Evolutionary conservation across 768 basidiomycete species (phyloP), one percentile per base, ranked within the genome.

Genomic region (Tylopilus plumbeoviolaceoides): DNA sequence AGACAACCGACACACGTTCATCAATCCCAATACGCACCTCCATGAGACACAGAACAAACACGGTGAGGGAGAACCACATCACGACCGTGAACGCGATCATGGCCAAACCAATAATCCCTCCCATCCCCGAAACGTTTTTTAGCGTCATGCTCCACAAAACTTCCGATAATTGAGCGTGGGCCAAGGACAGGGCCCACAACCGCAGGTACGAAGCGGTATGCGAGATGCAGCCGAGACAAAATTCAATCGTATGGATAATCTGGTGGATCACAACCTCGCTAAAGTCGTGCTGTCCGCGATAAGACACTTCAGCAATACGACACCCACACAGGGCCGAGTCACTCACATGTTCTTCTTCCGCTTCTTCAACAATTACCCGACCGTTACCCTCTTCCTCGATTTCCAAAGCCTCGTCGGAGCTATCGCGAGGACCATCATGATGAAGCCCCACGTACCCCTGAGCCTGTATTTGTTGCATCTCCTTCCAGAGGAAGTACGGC

Each of bases 171-270:
- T 98, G 97, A 18, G 97, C 93, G 73, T 99, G 97, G 11, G 97
- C 97, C 47, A 99, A 81, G 23, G 97, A 99, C 7, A 99, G 81
- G 18, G 97, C 97, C 95, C 95, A 98, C 36, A 99, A 78, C 67
- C 95, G 89, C 44, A 93, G 81, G 71, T 91, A 91, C 15, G 89
- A 92, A 12, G 91, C 91, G 1, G 95, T 98, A 70, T 98, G 95
- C 58, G 95, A 98, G 64, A 98, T 98, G 70, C 95, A 98, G 7
- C 95, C 97, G 31, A 99, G 83, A 68, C 97, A 99, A 73, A 98
- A 99, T 74, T 99, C 97, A 71, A 99, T 98, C 23, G 94, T 95
- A 72, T 98, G 97, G 64, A 99, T 99, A 56, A 97, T 78, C 70
- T 99, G 97, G 72, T 99, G 95, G 54, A 98, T 90, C 21, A 97